Conservation (phyloP, 495 filamentous ascomycete genomes). For the Cercophora samala region DNA sequence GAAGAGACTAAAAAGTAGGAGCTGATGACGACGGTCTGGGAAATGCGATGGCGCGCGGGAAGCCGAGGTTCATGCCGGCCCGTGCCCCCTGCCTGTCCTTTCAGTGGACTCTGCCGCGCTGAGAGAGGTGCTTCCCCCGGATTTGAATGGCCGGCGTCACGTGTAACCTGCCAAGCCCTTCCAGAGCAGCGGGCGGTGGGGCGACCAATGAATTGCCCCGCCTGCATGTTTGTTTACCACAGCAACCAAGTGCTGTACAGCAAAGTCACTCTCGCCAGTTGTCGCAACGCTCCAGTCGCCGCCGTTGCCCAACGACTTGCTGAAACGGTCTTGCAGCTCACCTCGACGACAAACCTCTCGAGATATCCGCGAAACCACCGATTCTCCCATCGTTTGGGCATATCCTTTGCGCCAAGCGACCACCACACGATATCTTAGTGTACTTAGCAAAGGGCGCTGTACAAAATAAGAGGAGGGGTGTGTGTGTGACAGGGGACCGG, state of each 20-base stretch:
- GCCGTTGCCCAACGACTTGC: neutral
- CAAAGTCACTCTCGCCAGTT: neutral
- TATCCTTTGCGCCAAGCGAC: neutral
- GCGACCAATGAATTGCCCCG: slow-evolving; percentile 21
- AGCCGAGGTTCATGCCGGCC: slow-evolving; percentile 23
- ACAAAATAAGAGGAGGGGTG: neutral
- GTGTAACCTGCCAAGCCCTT: neutral
- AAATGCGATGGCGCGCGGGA: slow-evolving; percentile 22
- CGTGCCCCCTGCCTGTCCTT: neutral
- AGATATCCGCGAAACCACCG: neutral
- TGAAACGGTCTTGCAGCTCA: neutral
- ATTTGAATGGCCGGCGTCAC: slow-evolving; percentile 12
- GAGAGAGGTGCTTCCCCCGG: slow-evolving; percentile 8
- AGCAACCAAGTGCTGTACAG: slow-evolving; percentile 16
- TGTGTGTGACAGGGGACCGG: neutral
- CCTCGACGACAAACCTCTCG: neutral
- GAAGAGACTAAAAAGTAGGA: neutral
- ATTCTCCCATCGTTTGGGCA: neutral
- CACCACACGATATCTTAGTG: neutral
- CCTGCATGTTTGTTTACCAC: slow-evolving; percentile 31
- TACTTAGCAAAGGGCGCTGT: neutral
- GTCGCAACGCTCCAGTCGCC: neutral
- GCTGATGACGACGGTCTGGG: slow-evolving; percentile 15
- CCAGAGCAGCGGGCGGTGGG: neutral
- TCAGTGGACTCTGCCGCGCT: slow-evolving; percentile 7